These are phyloP conservation scores for Hypoxylon sp. DNA, from an alignment of 2,329 filamentous ascomycete genomes.

Conservation along the genomic window DNA sequence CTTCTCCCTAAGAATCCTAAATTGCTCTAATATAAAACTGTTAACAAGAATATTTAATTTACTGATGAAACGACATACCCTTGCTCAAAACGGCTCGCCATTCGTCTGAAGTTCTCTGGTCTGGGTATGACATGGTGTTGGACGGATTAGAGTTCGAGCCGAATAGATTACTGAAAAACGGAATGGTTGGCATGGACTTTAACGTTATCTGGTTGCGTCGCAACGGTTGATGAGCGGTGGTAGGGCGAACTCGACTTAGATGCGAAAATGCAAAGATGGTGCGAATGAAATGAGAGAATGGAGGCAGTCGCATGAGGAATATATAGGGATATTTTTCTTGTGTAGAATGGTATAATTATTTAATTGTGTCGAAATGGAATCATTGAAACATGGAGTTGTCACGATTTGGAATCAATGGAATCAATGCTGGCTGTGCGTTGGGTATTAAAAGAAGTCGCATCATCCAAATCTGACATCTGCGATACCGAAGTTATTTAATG, in stretches of 20 bases:
- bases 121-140: slow-evolving; percentile 76
- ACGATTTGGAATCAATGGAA: slow-evolving; percentile 41
- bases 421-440: slow-evolving; percentile 17
- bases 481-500: slow-evolving; percentile 16
- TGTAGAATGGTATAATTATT: too few relatives aligned
- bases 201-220: slow-evolving; percentile 39
- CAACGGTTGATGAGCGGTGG: slow-evolving; percentile 40
- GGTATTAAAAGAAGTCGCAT: slow-evolving; percentile 1
- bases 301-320: slow-evolving; percentile 63
- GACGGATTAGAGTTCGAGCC: slow-evolving; percentile 65
- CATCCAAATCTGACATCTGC: slow-evolving; percentile 7
- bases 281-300: slow-evolving; percentile 56
- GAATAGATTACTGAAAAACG: slow-evolving; percentile 81
- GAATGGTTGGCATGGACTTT: slow-evolving; percentile 77
- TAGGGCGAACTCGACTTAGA: slow-evolving; percentile 51
- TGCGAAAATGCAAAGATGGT: slow-evolving; percentile 57
- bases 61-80: too few relatives aligned
- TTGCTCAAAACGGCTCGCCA: slow-evolving; percentile 85
- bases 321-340: too few relatives aligned
- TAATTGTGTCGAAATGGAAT: slow-evolving; percentile 10
- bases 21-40: too few relatives aligned
- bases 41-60: too few relatives aligned
- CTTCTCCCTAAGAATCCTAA: slow-evolving; percentile 89
- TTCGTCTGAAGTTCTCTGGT: slow-evolving; percentile 81
- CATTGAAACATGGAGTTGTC: slow-evolving; percentile 7